Base-by-base conservation (phyloP, 345 rosid genomes). In the Zanthoxylum bungeanum region DNA sequence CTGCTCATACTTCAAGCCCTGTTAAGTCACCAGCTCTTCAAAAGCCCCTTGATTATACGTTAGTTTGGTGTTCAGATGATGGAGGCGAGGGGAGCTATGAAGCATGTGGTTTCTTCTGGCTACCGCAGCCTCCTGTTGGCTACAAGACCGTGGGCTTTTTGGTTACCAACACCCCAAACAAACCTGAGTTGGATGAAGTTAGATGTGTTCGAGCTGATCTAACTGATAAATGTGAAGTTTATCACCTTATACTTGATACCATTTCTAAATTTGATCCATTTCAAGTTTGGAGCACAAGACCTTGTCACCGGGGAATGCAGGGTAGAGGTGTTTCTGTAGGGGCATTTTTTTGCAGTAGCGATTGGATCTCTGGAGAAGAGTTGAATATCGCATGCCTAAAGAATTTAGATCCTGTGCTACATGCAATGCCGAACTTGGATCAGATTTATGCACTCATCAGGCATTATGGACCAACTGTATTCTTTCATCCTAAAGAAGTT, bases 301-400 rank as follows among this genome's bases (percentile, higher is more conserved):
- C 96, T 11, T 36, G 65, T 58, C 71, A 89, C 14, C 84, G 90
- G 1, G 96, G 98, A 72, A 78, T 85, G 80, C 76, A 40, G 36
- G 91, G 89, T 22, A 89, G 66, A 81, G 96, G 93, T 47, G 90
- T 92, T 62, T 76, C 85, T n/a, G 80, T 85, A 9, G 96, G 99
- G 58, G 82, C 93, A 17, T 92, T 92, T 79, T 89, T 82, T 72
- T 86, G 96, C 76, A 69, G 85, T 66, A 75, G 83, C 76, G 52
- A 47, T 71, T 68, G 81, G 79, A 77, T 53, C 4, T 55, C 79
- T 37, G 82, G 81, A 51, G 84, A 84, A 28, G 82, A 83, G 27
- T 39, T 81, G 63, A 27, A 33, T 57, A 75, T 85, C 8, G 73
- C 83, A 22, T 92, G 96, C 82, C 83, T 92, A 76, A 92, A 77